Conservation (phyloP, 2,329 filamentous ascomycete species). For the Xylaria sp. region DNA sequence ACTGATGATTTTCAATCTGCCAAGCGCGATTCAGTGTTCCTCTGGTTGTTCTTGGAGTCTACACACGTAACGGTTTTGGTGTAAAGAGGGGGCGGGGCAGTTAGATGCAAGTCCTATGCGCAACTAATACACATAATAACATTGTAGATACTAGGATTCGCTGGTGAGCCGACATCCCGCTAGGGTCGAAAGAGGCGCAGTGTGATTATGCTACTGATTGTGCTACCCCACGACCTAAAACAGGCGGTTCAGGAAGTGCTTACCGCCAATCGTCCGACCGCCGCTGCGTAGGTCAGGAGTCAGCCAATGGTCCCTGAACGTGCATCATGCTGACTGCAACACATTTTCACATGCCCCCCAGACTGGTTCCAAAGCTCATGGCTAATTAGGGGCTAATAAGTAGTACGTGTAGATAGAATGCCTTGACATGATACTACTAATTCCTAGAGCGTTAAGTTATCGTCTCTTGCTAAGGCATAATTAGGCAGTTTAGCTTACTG, state of each 20-base stretch:
- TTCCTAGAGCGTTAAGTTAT: no score
- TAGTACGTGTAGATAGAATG: not conserved
- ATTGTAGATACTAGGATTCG: not conserved
- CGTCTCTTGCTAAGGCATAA: no score
- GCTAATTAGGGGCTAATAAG: not conserved
- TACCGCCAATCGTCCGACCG: not conserved
- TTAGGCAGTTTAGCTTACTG: not conserved
- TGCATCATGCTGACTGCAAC: not conserved
- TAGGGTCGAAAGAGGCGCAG: not conserved
- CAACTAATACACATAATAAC: not conserved
- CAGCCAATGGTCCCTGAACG: not conserved
- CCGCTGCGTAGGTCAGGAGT: not conserved
- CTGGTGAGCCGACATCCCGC: not conserved
- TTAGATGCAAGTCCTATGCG: not conserved
- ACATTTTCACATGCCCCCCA: not conserved
- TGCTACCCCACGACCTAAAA: not conserved
- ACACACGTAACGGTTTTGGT: not conserved
- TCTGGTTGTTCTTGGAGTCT: not conserved
- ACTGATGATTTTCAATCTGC: not conserved
- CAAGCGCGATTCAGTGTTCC: not conserved
- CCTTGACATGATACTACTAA: not conserved
- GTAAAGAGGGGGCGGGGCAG: not conserved
- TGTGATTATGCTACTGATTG: not conserved
- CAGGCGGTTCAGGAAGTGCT: not conserved
- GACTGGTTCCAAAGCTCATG: not conserved